phyloP scores from a whole-genome alignment of 352 stramenopile species.

The Phytophthora europaea region DNA sequence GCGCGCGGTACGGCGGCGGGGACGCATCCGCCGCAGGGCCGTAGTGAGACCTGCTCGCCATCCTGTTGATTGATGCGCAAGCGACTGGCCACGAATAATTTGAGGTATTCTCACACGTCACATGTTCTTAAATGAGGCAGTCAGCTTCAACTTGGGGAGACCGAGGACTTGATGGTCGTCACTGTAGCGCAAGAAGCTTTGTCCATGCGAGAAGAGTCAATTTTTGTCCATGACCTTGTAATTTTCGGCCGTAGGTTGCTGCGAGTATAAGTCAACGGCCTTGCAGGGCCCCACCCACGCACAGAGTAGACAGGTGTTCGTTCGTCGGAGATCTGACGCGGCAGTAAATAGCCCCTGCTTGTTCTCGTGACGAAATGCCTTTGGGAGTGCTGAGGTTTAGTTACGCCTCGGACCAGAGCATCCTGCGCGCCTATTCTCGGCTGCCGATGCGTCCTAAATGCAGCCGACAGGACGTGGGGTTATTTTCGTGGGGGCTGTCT shows the following conservation, averaged over 20 bases:
- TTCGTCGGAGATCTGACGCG: neutral
- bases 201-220: neutral
- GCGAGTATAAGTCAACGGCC: neutral
- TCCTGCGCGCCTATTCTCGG: constrained; percentile 10
- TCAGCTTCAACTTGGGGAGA: constrained; percentile 9
- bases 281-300: neutral
- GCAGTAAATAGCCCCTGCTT: neutral
- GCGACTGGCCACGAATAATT: constrained; percentile 25
- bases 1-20: constrained; percentile 47
- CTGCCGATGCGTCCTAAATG: constrained; percentile 6
- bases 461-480: constrained; percentile 16
- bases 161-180: neutral
- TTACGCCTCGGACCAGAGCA: constrained; percentile 11
- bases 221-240: neutral
- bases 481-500: constrained; percentile 33
- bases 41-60: constrained; percentile 28
- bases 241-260: neutral
- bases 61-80: constrained; percentile 4
- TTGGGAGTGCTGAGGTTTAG: neutral
- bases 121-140: constrained; percentile 22
- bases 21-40: constrained; percentile 13
- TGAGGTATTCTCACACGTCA: constrained; percentile 36
- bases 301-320: constrained; percentile 1
- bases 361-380: constrained; percentile 11
- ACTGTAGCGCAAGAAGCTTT: neutral